phyloP scores from a whole-genome alignment of 2,329 filamentous ascomycete genomes.

The Penicillium sp. region DNA sequence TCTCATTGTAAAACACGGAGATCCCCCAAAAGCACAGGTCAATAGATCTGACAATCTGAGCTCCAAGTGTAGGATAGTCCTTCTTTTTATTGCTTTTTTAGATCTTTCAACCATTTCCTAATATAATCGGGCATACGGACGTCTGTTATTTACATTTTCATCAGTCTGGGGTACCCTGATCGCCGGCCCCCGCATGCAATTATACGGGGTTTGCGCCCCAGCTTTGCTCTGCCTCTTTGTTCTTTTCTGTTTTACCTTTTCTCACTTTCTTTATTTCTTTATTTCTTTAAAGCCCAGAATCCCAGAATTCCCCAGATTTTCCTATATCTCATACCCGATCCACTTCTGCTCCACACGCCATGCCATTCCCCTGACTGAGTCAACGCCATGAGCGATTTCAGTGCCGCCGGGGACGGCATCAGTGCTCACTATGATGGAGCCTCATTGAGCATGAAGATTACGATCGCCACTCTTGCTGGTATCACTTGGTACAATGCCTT shows the following conservation, averaged over 20 bases:
- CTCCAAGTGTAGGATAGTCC: too few species aligned
- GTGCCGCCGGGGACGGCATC: constrained; percentile 36
- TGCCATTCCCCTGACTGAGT: constrained; percentile 4
- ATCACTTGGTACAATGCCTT: constrained; percentile 52
- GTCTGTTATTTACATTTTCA: not conserved
- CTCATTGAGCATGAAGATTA: constrained; percentile 40
- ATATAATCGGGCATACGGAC: too few species aligned
- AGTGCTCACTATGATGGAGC: constrained; percentile 37
- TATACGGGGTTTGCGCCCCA: constrained; percentile 6
- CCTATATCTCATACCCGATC: not conserved
- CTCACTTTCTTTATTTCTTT: not conserved
- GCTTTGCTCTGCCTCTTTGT: constrained; percentile 6
- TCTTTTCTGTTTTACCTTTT: not conserved
- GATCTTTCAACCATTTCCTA: not conserved
- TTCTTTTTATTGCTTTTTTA: not conserved
- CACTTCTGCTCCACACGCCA: not conserved
- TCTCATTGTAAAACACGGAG: not conserved
- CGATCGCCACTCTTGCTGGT: constrained; percentile 48
- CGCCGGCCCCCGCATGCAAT: constrained; percentile 5
- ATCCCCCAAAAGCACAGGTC: not conserved
- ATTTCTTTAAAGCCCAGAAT: too few species aligned
- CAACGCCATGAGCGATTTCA: constrained; percentile 25
- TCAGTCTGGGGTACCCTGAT: not conserved
- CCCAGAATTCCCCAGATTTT: not conserved
- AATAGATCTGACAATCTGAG: too few species aligned